Evolutionary conservation across 1,139 yeast species (phyloP).

Genomic region (Yamadazyma membranifaciens): DNA sequence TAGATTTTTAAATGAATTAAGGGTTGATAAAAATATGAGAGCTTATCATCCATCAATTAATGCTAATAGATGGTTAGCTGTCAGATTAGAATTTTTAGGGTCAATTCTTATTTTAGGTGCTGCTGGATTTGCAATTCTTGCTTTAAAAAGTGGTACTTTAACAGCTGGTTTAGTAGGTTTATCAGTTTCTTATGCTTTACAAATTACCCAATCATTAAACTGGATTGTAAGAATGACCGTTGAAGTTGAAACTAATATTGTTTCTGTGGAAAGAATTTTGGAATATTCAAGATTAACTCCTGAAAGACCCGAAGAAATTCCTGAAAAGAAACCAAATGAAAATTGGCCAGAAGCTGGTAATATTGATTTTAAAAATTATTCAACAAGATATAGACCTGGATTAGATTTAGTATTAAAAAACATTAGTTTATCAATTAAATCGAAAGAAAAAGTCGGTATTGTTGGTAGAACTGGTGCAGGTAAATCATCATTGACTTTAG

Average conservation of each 20-base stretch:
- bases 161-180: constrained; percentile 93
- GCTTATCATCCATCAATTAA: constrained; percentile 93
- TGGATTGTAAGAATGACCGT: constrained; percentile 99
- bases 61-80: constrained; percentile 97
- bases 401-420: constrained; percentile 77
- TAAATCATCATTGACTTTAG: constrained; percentile 85
- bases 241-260: constrained; percentile 95
- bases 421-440: constrained; percentile 63
- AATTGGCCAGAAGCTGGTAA: constrained; percentile 82
- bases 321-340: constrained; percentile 62
- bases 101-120: constrained; percentile 83
- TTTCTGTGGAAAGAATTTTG: constrained; percentile 90
- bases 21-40: constrained; percentile 81
- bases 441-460: constrained; percentile 88
- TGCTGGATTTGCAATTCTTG: constrained; percentile 73
- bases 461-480: constrained; percentile 99
- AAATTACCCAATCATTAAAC: constrained; percentile 87
- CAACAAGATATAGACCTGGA: constrained; percentile 83
- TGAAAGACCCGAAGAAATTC: constrained; percentile 81
- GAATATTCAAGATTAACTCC: constrained; percentile 75
- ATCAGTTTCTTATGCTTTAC: constrained; percentile 88
- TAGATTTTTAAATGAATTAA: constrained; percentile 65
- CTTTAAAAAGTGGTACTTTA: constrained; percentile 64
- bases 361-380: constrained; percentile 69
- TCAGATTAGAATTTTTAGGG: constrained; percentile 86